Percentiles rank a stretch among this genome's conserved stretches.
Conservation (phyloP, 495 filamentous ascomycete species). For the Podospora fimiseda region DNA sequence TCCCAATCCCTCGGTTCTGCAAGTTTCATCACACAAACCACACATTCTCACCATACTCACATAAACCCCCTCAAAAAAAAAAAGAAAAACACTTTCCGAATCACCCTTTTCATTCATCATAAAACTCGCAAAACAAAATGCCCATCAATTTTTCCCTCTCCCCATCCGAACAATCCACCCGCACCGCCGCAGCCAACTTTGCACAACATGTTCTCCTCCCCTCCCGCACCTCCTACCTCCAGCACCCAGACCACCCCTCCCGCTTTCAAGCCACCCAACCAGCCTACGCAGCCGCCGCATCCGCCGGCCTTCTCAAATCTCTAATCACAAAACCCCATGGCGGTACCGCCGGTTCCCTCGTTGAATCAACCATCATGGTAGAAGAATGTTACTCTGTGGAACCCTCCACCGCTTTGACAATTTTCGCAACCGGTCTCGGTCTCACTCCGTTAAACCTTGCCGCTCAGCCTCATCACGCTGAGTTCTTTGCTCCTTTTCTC, state of each 20-base stretch:
- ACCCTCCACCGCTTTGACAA: constrained; percentile 40
- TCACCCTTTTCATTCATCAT: not conserved
- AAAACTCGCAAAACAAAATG: constrained; percentile 16
- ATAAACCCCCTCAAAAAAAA: no score
- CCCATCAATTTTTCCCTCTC: constrained; percentile 39
- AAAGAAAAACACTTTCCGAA: not conserved
- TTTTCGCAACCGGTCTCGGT: constrained; percentile 47
- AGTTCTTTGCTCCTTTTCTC: constrained; percentile 46
- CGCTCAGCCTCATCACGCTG: constrained; percentile 34
- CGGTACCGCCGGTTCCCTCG: constrained; percentile 36
- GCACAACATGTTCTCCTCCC: constrained; percentile 31
- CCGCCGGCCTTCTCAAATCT: constrained; percentile 42
- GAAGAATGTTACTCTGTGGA: constrained; percentile 50
- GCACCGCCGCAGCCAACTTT: constrained; percentile 28
- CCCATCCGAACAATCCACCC: constrained; percentile 28
- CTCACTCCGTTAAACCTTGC: constrained; percentile 42
- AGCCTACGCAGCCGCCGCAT: constrained; percentile 37
- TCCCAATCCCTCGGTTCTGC: no score
- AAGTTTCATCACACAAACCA: no score
- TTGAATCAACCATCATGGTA: constrained; percentile 45
- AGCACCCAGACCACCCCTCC: constrained; percentile 23
- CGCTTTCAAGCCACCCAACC: constrained; percentile 43
- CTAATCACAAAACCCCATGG: constrained; percentile 40
- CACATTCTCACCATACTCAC: no score
- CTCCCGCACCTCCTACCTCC: constrained; percentile 30